A percentile compares a stretch with the other conserved stretches of the same genome.
These are phyloP conservation scores for Madurella mycetomatis DNA, from an alignment of 2,329 filamentous ascomycete genomes.

Conservation along the genomic window DNA sequence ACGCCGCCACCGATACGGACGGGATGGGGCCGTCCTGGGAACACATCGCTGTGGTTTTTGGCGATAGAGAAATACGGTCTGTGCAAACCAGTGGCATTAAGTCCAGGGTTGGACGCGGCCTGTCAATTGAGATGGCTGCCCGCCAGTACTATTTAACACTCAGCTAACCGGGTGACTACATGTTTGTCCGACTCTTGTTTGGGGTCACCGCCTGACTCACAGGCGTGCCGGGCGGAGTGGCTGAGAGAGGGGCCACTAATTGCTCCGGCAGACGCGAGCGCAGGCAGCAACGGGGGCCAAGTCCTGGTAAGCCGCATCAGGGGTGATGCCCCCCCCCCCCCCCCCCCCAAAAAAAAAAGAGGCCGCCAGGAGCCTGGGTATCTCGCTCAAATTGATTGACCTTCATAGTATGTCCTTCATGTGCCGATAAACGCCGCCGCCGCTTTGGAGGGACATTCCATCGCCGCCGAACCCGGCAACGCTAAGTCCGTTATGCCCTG, in stretches of 20 bases:
- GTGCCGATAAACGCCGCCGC: slow-evolving; percentile 27
- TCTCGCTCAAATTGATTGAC: neutral
- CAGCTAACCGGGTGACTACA: no score
- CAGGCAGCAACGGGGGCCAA: neutral
- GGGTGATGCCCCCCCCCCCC: no score
- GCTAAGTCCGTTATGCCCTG: slow-evolving; percentile 9
- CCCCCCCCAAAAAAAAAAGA: no score
- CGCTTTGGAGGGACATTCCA: neutral
- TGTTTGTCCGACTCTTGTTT: no score
- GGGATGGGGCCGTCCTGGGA: neutral
- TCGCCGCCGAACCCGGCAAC: neutral
- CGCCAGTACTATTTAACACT: no score
- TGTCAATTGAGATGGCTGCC: no score
- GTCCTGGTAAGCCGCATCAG: no score
- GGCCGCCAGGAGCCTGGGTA: neutral
- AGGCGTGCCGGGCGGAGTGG: neutral
- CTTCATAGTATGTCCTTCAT: slow-evolving; percentile 31
- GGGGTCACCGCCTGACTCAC: no score
- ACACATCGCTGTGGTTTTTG: neutral
- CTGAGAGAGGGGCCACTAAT: neutral
- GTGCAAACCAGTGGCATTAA: neutral
- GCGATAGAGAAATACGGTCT: neutral
- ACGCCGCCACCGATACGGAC: neutral
- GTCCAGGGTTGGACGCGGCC: no score
- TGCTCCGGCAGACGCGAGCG: neutral